A percentile compares a stretch with the other conserved stretches of the same genome.
Evolutionary conservation across 73 alveolate genomes (phyloP).

Genomic region (Blepharisma stoltei): DNA sequence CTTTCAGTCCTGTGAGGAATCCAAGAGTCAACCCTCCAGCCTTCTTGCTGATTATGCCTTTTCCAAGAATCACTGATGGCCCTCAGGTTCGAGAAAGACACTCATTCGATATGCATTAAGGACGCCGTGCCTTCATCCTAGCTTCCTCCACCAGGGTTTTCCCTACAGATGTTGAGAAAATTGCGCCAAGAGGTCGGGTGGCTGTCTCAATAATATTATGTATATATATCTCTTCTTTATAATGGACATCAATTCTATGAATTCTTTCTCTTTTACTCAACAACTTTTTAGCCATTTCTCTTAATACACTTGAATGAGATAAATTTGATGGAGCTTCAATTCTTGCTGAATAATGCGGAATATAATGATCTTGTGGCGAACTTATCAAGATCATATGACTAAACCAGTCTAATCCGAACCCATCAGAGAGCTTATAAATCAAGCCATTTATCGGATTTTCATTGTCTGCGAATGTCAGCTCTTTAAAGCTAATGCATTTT

Average conservation of each 20-base stretch:
- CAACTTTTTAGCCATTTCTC: conserved; percentile 88
- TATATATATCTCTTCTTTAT: too few relatives aligned
- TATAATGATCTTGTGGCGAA: conserved; percentile 90
- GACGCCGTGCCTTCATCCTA: too few relatives aligned
- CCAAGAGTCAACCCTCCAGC: too few relatives aligned
- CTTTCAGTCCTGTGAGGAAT: too few relatives aligned
- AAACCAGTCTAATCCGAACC: conserved; percentile 63
- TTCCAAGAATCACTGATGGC: too few relatives aligned
- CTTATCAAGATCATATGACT: conserved; percentile 84
- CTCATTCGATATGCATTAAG: too few relatives aligned
- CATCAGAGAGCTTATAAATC: conserved; percentile 67
- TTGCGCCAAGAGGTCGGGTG: too few relatives aligned
- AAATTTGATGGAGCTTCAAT: conserved; percentile 77
- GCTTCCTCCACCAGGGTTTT: too few relatives aligned
- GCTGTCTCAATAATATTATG: too few relatives aligned
- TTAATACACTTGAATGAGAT: conserved; percentile 76
- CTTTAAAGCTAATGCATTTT: conserved; percentile 61
- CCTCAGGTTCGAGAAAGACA: too few relatives aligned
- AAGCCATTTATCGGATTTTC: conserved; percentile 65
- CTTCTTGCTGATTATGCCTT: too few relatives aligned
- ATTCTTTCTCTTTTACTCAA: conserved; percentile 63
- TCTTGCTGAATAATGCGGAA: conserved; percentile 95
- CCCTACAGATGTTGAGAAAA: too few relatives aligned
- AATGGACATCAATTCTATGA: conserved; percentile 90
- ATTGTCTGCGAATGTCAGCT: conserved; percentile 78